A percentile compares a stretch with the other conserved stretches of the same genome.
Conservation (phyloP, 169 alveolate genomes). For the Sarcocystis neurona region DNA sequence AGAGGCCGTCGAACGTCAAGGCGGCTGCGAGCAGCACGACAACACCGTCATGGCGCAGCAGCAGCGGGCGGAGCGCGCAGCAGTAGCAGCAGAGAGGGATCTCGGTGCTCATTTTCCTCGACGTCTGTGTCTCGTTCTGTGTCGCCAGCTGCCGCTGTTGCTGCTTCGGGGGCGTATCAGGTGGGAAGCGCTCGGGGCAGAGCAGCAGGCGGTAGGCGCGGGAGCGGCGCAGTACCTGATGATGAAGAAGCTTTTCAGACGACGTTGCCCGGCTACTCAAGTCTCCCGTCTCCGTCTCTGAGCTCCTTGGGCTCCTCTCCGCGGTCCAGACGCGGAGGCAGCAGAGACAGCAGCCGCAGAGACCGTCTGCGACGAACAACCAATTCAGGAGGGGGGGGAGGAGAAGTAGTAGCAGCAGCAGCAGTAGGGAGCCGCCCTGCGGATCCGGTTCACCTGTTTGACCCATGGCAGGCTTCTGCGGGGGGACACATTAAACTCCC, state of each 20-base stretch:
- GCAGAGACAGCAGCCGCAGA: background rate
- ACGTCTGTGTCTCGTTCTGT: too few relatives aligned
- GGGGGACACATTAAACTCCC: background rate
- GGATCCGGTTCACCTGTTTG: too few relatives aligned
- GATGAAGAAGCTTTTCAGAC: background rate
- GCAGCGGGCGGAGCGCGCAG: too few relatives aligned
- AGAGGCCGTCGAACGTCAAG: too few relatives aligned
- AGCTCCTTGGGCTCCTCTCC: slow-evolving; percentile 5
- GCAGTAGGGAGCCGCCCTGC: background rate
- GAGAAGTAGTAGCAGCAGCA: background rate
- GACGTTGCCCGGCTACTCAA: slow-evolving; percentile 12
- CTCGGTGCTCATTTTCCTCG: background rate
- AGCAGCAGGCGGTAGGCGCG: background rate
- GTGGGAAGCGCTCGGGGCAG: background rate
- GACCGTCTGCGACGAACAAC: too few relatives aligned
- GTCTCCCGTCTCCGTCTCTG: slow-evolving; percentile 27
- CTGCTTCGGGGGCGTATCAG: too few relatives aligned
- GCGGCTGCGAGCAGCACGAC: too few relatives aligned
- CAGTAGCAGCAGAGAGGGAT: background rate
- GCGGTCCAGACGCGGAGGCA: slow-evolving; percentile 1
- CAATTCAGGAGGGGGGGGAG: background rate
- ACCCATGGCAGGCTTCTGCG: background rate
- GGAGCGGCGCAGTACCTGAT: background rate
- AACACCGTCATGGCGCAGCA: too few relatives aligned
- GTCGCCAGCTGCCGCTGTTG: too few relatives aligned